A percentile compares a stretch with the other conserved stretches of the same genome.
phyloP scores from a whole-genome alignment of 176 grass and related monocot genomes.

The Rhynchospora pubera region DNA sequence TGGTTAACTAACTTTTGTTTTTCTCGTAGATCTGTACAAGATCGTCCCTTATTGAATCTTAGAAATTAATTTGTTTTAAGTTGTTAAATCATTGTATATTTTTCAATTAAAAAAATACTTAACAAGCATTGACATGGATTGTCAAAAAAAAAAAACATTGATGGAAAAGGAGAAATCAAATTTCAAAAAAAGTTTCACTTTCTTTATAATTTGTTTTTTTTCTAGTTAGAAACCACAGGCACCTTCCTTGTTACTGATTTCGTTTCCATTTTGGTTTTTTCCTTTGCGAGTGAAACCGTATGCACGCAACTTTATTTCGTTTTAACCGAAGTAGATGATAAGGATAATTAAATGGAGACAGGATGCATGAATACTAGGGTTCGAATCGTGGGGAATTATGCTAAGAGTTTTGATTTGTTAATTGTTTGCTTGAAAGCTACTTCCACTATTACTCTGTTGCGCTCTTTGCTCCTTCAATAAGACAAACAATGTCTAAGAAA shows the following conservation, averaged over 20 bases:
- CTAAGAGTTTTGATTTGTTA: not conserved
- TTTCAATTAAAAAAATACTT: no score
- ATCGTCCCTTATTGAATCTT: no score
- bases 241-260: not conserved
- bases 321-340: not conserved
- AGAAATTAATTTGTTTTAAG: no score
- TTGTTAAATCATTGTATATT: no score
- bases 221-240: not conserved
- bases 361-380: not conserved
- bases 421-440: not conserved
- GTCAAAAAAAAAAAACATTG: no score
- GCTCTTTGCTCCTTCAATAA: not conserved
- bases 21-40: no score
- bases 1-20: no score
- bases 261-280: not conserved
- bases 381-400: not conserved
- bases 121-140: no score
- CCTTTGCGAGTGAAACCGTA: not conserved
- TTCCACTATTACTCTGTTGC: not conserved
- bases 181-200: not conserved
- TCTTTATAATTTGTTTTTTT: not conserved
- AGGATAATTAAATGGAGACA: not conserved
- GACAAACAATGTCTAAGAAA: not conserved
- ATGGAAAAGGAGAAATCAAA: no score
- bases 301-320: not conserved